Conservation (phyloP, 2,329 filamentous ascomycete genomes). For the Didymellaceae sp. region DNA sequence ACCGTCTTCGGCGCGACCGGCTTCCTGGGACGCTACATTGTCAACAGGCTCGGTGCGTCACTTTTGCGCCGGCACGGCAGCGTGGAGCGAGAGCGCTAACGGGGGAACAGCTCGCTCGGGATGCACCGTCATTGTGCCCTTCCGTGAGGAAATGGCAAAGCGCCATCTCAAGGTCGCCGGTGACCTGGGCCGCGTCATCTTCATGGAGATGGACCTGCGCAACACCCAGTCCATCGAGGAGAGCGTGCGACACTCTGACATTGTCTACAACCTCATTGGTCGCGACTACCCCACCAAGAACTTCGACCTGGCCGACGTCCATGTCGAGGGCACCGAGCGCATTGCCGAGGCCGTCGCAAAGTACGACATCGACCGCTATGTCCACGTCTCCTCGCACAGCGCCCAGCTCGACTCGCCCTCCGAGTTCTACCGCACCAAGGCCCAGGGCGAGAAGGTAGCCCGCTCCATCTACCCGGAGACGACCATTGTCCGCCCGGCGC, state of each 20-base stretch:
- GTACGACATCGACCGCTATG: conserved; percentile 96
- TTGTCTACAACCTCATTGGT: conserved; percentile 95
- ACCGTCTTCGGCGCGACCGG: conserved; percentile 98
- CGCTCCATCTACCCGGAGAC: conserved; percentile 94
- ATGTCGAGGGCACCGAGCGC: conserved; percentile 88
- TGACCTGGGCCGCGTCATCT: conserved; percentile 87
- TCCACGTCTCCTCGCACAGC: conserved; percentile 96
- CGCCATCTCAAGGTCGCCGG: conserved; percentile 95
- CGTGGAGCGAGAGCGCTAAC: conserved; percentile 28
- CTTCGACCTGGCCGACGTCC: conserved; percentile 90
- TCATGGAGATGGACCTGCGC: conserved; percentile 92
- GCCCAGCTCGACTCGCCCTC: conserved; percentile 79
- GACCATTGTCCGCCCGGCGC: conserved; percentile 92
- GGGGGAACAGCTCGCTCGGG: conserved; percentile 76
- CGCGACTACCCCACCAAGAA: conserved; percentile 98
- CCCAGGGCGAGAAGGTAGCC: conserved; percentile 81
- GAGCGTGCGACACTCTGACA: conserved; percentile 93
- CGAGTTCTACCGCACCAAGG: conserved; percentile 92
- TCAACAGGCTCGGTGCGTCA: conserved; percentile 83
- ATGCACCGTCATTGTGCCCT: conserved; percentile 93
- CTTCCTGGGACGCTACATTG: conserved; percentile 94
- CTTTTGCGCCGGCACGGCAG: neutral
- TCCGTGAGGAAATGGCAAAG: conserved; percentile 97
- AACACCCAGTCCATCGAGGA: conserved; percentile 97
- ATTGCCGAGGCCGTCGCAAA: conserved; percentile 95